Evolutionary conservation across 1,139 yeast species (phyloP).

Genomic region (Arxiozyma bovina): DNA sequence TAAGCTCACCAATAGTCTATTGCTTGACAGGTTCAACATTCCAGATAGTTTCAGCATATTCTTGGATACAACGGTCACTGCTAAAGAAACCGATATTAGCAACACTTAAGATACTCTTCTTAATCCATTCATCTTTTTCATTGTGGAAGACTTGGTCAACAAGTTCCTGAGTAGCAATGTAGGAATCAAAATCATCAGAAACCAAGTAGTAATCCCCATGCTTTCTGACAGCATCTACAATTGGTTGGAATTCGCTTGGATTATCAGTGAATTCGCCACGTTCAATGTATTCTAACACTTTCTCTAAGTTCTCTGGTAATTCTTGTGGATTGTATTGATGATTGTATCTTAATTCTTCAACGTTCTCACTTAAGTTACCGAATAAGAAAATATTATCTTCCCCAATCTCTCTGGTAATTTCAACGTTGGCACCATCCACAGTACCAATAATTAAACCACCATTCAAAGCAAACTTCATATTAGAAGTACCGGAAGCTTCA

Average conservation of each 20-base stretch:
- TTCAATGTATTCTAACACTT: constrained; percentile 64
- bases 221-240: constrained; percentile 57
- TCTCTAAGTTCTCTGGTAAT: constrained; percentile 45
- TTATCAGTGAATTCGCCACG: constrained; percentile 60
- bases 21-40: constrained; percentile 61
- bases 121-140: constrained; percentile 64
- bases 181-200: constrained; percentile 80
- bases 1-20: constrained; percentile 7
- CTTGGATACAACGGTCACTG: constrained; percentile 84
- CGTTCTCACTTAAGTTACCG: constrained; percentile 84
- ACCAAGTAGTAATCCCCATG: constrained; percentile 86
- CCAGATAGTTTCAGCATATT: constrained; percentile 91
- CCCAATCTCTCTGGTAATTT: constrained; percentile 87
- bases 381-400: constrained; percentile 87
- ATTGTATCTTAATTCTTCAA: constrained; percentile 71
- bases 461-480: constrained; percentile 89
- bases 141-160: constrained; percentile 64
- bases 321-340: constrained; percentile 51
- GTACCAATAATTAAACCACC: constrained; percentile 94
- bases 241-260: constrained; percentile 54
- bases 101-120: constrained; percentile 67
- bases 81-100: constrained; percentile 93
- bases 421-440: constrained; percentile 95
- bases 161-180: constrained; percentile 67
- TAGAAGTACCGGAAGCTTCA: constrained; percentile 92